Base-by-base conservation (phyloP, 2,329 filamentous ascomycete genomes). In the Hortaea sp. region DNA sequence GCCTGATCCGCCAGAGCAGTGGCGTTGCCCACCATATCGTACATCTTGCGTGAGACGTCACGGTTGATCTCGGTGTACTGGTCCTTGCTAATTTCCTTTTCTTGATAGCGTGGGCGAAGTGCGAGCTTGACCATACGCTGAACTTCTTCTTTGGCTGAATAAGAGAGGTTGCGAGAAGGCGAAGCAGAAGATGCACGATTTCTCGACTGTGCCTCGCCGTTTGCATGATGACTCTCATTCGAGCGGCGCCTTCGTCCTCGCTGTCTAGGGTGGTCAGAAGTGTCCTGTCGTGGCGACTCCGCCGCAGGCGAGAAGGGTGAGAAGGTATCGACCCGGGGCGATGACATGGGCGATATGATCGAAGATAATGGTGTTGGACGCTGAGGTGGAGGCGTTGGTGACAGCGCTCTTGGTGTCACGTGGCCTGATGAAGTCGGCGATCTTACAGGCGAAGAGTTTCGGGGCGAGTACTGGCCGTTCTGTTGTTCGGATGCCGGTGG, bases 51-150 rank as follows among this genome's bases (percentile, higher is more conserved):
- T 38, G 88, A 95, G 31, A 97, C 82, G 49, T 85, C 83, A 51
- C 88, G 82, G 63, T 97, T 97, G 67, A 97, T 95, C 47, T 81
- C 80, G 2, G 87, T 90, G 64, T 94, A 98, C 65, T 95, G 84
- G 49, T 95, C 86, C 55, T 88, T 86, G 12, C 82, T 88, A 51
- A 97, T 76, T 52, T 83, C 78, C 56, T 84, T 82, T 38, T 83
- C 83, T 51, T 82, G 78, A 73, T 90, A 97, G 54, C 88, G 78
- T 30, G 89, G 88, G 56, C 86, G 85, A 39, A 98, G 72, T 5
- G 85, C 87, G 38, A 76, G 73, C 53, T 87, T 85, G 56, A 97
- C 92, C 67, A 97, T 88, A 56, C 82, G 82, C 62, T 88, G 90
- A 53, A 98, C 84, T 60, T 82, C 88, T 55, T 86, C 82, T 65